A percentile compares a stretch with the other conserved stretches of the same genome.
Evolutionary conservation across 306 rosid species (phyloP).

Genomic region (Quercus glauca): DNA sequence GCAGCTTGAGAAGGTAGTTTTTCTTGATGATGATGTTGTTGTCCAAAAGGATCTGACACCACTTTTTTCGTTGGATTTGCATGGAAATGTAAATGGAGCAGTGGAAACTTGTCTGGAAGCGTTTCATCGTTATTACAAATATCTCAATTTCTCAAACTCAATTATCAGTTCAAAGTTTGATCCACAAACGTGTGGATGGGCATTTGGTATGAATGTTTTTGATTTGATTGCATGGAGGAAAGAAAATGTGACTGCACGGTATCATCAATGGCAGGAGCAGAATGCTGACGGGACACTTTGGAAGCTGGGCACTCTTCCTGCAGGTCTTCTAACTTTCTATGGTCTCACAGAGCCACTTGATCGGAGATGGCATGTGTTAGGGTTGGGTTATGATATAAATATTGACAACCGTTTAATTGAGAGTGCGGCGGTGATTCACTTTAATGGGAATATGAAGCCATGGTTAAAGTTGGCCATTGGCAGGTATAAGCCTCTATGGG

Average conservation of each 20-base stretch:
- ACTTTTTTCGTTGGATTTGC: conserved; percentile 91
- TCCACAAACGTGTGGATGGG: conserved; percentile 99
- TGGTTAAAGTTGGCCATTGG: conserved; percentile 90
- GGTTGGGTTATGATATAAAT: conserved; percentile 86
- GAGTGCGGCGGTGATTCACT: conserved; percentile 90
- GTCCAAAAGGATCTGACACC: conserved; percentile 96
- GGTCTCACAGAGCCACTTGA: conserved; percentile 99
- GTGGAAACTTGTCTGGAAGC: conserved; percentile 99
- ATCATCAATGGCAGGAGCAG: conserved; percentile 95
- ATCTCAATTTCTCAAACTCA: conserved; percentile 86
- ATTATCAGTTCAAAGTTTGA: conserved; percentile 89
- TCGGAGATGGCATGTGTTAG: conserved; percentile 99
- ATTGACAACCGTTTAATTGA: conserved; percentile 91
- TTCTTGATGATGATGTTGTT: conserved; percentile 92
- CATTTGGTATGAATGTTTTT: conserved; percentile 93
- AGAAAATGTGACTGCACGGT: conserved; percentile 72
- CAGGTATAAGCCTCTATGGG: conserved; percentile 89
- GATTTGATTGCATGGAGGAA: conserved; percentile 95
- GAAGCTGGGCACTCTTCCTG: conserved; percentile 94
- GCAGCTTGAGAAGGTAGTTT: conserved; percentile 94
- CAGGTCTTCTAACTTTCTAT: conserved; percentile 83
- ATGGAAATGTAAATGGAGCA: conserved; percentile 96
- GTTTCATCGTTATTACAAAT: conserved; percentile 89
- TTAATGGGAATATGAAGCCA: conserved; percentile 95
- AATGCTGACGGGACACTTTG: conserved; percentile 82